Conservation (phyloP, 164 flowering plant species). For the Nymphaea colorata region DNA sequence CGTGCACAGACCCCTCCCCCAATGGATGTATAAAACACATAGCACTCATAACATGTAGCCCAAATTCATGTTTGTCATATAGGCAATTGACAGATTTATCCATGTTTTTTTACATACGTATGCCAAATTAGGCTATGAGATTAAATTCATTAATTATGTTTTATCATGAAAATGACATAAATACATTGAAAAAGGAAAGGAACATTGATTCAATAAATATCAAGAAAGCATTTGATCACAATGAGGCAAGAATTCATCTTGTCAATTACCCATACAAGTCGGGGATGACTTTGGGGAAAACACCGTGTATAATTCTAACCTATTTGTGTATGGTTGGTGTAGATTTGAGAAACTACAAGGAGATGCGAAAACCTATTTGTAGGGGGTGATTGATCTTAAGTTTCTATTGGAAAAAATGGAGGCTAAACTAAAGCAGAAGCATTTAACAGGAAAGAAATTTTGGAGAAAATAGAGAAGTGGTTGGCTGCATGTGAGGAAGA, state of each 20-base stretch:
- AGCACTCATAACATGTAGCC: no score
- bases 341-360: constrained; percentile 14
- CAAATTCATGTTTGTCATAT: no score
- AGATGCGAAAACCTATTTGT: constrained; percentile 5
- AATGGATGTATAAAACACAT: no score
- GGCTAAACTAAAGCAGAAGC: constrained; percentile 58
- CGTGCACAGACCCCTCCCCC: no score
- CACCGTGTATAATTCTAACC: background rate
- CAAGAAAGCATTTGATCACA: background rate
- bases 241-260: background rate
- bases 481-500: constrained; percentile 72
- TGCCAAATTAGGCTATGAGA: no score
- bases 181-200: no score
- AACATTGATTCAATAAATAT: no score
- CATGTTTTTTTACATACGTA: no score
- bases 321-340: background rate
- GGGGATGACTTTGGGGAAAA: background rate
- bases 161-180: no score
- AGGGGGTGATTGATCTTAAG: constrained; percentile 45
- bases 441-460: constrained; percentile 62
- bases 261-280: background rate
- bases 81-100: no score
- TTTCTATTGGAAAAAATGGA: constrained; percentile 49
- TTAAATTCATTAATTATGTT: no score
- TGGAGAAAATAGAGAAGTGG: constrained; percentile 82